Percentiles rank a stretch among this genome's conserved stretches.
Evolutionary conservation across 2,329 filamentous ascomycete genomes (phyloP).

Genomic region (Sporothrix globosa): DNA sequence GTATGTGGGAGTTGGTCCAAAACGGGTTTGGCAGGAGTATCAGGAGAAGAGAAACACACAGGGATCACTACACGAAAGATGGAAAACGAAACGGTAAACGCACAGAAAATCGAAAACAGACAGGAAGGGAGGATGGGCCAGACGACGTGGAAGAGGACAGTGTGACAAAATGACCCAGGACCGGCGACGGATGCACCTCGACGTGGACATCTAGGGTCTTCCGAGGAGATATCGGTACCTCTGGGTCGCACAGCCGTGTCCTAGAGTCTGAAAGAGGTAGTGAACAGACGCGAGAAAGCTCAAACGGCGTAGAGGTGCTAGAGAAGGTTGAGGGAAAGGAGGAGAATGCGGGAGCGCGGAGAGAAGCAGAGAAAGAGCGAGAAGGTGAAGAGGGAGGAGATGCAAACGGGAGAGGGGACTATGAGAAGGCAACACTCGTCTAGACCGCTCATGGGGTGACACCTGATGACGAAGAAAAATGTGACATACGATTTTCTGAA

Average conservation of each 20-base stretch:
- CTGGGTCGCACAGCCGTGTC: neutral
- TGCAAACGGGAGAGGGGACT: neutral
- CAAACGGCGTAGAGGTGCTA: no score
- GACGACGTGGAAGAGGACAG: neutral
- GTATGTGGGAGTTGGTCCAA: neutral
- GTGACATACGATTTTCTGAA: constrained; percentile 5
- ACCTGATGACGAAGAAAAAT: constrained; percentile 3
- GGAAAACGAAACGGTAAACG: neutral
- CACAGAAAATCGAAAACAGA: neutral
- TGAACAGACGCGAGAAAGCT: neutral
- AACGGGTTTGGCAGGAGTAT: neutral
- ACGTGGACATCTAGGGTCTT: neutral
- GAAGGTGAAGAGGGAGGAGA: neutral
- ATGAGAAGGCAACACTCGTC: neutral
- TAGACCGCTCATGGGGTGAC: constrained; percentile 6
- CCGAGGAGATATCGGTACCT: neutral
- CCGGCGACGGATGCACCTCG: neutral
- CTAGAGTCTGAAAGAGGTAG: neutral
- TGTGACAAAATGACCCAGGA: neutral
- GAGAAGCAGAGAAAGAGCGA: neutral
- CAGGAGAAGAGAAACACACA: neutral
- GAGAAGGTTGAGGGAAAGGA: neutral
- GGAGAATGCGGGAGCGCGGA: neutral
- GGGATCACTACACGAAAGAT: neutral
- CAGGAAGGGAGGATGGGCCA: neutral